Base-by-base conservation (phyloP, 2,329 filamentous ascomycete species). In the Penicillium sp. region DNA sequence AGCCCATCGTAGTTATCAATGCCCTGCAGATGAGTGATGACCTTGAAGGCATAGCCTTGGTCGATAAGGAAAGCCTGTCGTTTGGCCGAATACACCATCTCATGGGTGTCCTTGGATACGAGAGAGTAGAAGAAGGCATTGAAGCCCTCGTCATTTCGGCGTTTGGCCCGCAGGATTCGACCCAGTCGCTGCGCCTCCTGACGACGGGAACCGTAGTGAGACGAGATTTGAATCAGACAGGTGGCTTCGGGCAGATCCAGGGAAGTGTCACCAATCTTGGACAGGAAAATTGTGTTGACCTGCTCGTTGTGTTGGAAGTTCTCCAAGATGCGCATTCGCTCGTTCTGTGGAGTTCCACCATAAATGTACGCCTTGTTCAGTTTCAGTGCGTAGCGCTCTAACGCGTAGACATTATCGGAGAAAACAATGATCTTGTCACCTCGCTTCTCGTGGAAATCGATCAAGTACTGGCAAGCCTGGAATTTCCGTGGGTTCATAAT, bases 101-200 rank as follows among this genome's bases (percentile, higher is more conserved):
- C 93, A 51, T 90, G 85, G 0, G 93, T 98, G 65, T 98, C 93
- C 67, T 97, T 97, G 5, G 88, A 95, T 3, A 98, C 93, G 0
- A 98, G 79, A 0, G 89, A 95, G 72, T 98, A 98, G 74, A 98
- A 98, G 69, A 97, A 98, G 0, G 93, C 93, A 64, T 98, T 98
- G 70, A 98, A 98, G 6, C 93, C 93, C 67, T 97, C 93, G 59
- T 98, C 93, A 60, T 96, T 97, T 65, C 93, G 81, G 14, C 93
- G 82, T 72, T 98, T 98, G 11, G 93, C 93, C 70, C 93, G 81
- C 3, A 98, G 80, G 59, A 98, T 97, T 42, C 93, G 85, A 3
- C 93, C 93, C 0, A 97, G 77, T 2, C 93, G 83, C 66, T 97
- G 93, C 0, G 93, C 93, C 72, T 98, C 93, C 69, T 97, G 93